A percentile compares a stretch with the other conserved stretches of the same genome.
phyloP scores from a whole-genome alignment of 345 rosid genomes.

The Eucalyptus melliodora region DNA sequence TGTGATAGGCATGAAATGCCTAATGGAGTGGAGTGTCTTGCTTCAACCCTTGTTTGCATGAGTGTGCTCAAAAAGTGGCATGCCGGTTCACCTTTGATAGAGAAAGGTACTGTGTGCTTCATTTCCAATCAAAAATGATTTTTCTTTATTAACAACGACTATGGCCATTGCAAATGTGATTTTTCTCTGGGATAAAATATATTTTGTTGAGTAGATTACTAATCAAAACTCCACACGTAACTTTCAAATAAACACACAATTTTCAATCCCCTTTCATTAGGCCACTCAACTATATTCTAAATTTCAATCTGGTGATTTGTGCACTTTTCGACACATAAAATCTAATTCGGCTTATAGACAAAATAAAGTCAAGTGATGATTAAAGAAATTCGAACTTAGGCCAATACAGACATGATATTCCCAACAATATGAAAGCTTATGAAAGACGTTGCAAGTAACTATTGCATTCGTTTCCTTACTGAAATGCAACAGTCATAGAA shows the following conservation, averaged over 20 bases:
- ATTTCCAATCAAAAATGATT: not conserved
- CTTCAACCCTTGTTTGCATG: slow-evolving; percentile 39
- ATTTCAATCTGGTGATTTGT: not conserved
- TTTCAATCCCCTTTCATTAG: not conserved
- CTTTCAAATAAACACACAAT: not conserved
- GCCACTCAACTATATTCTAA: not conserved
- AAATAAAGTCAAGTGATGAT: not conserved
- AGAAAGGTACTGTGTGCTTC: slow-evolving; percentile 9
- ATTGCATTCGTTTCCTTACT: not conserved
- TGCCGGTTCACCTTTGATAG: not conserved
- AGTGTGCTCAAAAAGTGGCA: slow-evolving; percentile 41
- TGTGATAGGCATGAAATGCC: slow-evolving; percentile 1
- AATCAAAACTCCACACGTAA: not conserved
- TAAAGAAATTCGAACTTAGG: not conserved
- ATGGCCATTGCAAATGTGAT: not conserved
- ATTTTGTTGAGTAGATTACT: not conserved
- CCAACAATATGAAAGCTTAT: not conserved
- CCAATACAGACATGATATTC: not conserved
- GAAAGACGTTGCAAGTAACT: not conserved
- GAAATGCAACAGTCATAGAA: not conserved
- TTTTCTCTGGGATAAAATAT: not conserved
- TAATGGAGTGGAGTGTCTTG: slow-evolving; percentile 12
- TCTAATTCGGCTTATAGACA: not conserved
- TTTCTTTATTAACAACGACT: not conserved
- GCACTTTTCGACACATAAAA: not conserved